Evolutionary conservation across 208 protist genomes (phyloP), one percentile per base, ranked within the genome.

Genomic region (Acanthamoeba royreba): DNA sequence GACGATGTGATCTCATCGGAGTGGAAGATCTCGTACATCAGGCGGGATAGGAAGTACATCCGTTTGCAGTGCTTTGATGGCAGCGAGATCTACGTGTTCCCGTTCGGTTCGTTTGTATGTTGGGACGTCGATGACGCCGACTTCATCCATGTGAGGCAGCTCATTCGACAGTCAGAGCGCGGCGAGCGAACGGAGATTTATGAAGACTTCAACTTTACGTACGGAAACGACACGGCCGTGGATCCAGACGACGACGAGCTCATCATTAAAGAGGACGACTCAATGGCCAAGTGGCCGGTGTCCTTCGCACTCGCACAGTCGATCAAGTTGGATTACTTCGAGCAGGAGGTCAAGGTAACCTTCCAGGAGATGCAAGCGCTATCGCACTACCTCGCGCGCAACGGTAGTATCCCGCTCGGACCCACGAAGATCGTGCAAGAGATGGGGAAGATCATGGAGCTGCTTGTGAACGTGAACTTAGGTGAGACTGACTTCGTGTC

Each of bases 361-460:
- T 81, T 81, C 40, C 38, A 81, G 72, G 72, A 81, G 72, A 81
- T 81, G 72, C 72, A 47, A 42, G 72, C 38, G 40, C 72, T 81
- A 5, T 81, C 72, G 15, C 72, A 81, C 72, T 81, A 81, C 72
- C 72, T 81, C 72, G 72, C 72, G 4, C 72, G 72, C 40, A 81
- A 47, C 42, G 72, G 72, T 42, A 81, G 72, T 42, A 81, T 81
- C 72, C 72, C 72, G 40, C 72, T 81, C 42, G 72, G 72, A 19
- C 72, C 72, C 72, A 81, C 43, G 72, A 45, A 81, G 72, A 81
- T 81, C 72, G 72, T 81, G 7, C 72, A 81, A 42, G 72, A 81
- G 72, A 81, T 81, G 72, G 72, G 72, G 40, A 45, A 81, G 72
- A 81, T 81, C 72, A 81, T 81, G 72, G 72, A 81, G 72, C 72